Evolutionary conservation across 106 monocot genomes (phyloP), one percentile per base, ranked within the genome.

Genomic region (Dendrobium chrysotoxum): DNA sequence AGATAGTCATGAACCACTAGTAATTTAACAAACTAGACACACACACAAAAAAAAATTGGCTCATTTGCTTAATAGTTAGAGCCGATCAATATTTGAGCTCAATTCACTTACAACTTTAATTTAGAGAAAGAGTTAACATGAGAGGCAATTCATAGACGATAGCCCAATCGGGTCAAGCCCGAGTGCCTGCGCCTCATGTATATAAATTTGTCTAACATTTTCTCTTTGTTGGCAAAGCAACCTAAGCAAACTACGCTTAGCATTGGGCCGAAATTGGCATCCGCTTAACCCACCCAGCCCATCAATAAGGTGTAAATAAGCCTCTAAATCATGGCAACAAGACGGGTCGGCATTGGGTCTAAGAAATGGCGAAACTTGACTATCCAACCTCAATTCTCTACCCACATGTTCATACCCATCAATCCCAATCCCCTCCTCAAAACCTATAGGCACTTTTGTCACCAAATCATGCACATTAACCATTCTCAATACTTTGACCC

Each of bases 261-360:
- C 92, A 17, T 86, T 83, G 20, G 80, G 15, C 66, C 91, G 75
- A 45, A 95, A 92, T 15, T 82, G 89, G 57, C 87, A 84, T 0
- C 55, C 83, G 25, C 64, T 17, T 21, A 31, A 12, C 3, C 86
- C 89, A 0, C 85, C 26, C 42, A 89, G 89, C 16, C 92, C 93
- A 53, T 95, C 93, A 12, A 95, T 88, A 16, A 95, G 79, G 81
- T 95, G 93, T 6, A 93, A 67, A 77, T 95, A 93, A 28, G 91
- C 87, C 85, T 93, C 95, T 10, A 95, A 77, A 66, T 93, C 93
- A 40, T 95, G 95, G 72, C 89, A 86, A 82, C 89, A 91, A 4
- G 78, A 80, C 25, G 82, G 82, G 72, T 91, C 93, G 1, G 91
- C 88, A 45, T 88, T 75, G 16, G 84, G 83, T 54, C 79, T 85